Percentiles rank a stretch among this genome's conserved stretches.
Conservation (phyloP, 1,284 basidiomycete genomes). For the Polyporus tsugae region DNA sequence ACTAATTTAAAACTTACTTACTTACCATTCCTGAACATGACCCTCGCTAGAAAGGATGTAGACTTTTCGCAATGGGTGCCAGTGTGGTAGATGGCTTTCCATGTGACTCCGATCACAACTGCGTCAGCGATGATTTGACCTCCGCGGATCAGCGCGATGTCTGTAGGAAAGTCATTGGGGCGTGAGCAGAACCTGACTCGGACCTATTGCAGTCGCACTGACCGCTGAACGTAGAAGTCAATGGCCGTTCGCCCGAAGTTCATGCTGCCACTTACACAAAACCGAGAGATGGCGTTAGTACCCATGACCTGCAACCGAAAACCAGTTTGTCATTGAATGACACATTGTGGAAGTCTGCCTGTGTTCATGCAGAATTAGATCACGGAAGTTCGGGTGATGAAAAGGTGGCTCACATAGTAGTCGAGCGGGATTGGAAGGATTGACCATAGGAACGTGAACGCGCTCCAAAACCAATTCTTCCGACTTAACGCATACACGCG, state of each 20-base stretch:
- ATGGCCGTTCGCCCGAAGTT: not conserved
- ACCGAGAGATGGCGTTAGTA: not conserved
- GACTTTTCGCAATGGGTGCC: not conserved
- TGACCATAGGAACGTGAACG: not conserved
- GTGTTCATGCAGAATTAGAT: not conserved
- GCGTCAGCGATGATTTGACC: constrained; percentile 7
- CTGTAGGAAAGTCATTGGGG: not conserved
- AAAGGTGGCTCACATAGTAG: not conserved
- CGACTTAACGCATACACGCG: not conserved
- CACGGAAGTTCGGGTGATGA: not conserved
- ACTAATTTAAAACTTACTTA: not conserved
- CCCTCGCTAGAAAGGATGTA: not conserved
- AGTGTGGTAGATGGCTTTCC: not conserved
- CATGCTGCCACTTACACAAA: not conserved
- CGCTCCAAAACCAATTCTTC: not conserved
- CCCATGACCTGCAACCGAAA: not conserved
- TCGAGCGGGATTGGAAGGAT: not conserved
- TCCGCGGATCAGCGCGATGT: not conserved
- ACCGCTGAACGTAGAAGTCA: not conserved
- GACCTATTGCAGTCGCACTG: not conserved
- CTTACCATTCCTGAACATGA: constrained; percentile 6
- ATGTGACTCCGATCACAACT: constrained; percentile 1
- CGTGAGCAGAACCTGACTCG: not conserved
- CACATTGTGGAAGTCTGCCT: not conserved
- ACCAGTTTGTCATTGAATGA: not conserved